Evolutionary conservation across 2,329 filamentous ascomycete species (phyloP).

Genomic region (Phaeosphaeria sp.): DNA sequence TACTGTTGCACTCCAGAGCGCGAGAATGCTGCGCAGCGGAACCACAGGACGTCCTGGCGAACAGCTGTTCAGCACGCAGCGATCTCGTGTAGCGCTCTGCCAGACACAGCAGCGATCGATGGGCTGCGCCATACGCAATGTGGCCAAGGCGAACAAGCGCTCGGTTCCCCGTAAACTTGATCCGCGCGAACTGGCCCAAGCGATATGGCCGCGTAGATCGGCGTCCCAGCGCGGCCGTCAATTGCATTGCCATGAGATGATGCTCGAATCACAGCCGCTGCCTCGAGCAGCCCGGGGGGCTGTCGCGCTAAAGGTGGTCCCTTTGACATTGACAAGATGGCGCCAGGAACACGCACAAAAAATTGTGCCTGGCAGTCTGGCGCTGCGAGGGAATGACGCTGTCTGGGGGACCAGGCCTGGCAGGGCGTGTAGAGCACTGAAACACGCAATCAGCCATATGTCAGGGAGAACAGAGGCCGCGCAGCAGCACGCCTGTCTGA

Average conservation of each 20-base stretch:
- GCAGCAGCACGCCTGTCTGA: slow-evolving; percentile 9
- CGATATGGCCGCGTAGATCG: slow-evolving; percentile 28
- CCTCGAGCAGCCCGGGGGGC: slow-evolving; percentile 10
- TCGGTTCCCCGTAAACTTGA: slow-evolving; percentile 30
- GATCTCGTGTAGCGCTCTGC: slow-evolving; percentile 24
- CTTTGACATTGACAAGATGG: slow-evolving; percentile 11
- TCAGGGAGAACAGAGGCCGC: slow-evolving; percentile 8
- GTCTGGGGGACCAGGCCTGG: slow-evolving; percentile 5
- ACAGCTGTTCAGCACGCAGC: slow-evolving; percentile 31
- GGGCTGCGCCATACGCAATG: background rate
- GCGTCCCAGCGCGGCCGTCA: slow-evolving; percentile 28
- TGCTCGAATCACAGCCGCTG: slow-evolving; percentile 27
- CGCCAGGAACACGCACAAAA: slow-evolving; percentile 35
- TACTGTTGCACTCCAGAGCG: background rate
- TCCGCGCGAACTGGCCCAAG: slow-evolving; percentile 28
- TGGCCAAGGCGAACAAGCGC: slow-evolving; percentile 18
- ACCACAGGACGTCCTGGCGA: slow-evolving; percentile 19
- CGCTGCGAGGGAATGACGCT: slow-evolving; percentile 1
- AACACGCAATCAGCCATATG: slow-evolving; percentile 18
- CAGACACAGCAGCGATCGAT: slow-evolving; percentile 29
- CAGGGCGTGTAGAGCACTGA: slow-evolving; percentile 14
- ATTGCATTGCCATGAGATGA: slow-evolving; percentile 13
- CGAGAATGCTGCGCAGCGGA: background rate
- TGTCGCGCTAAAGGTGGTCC: slow-evolving; percentile 20
- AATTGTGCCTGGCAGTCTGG: slow-evolving; percentile 11